A percentile compares a stretch with the other conserved stretches of the same genome.
Conservation (phyloP, 2,329 filamentous ascomycete species). For the Beauveria caledonica region DNA sequence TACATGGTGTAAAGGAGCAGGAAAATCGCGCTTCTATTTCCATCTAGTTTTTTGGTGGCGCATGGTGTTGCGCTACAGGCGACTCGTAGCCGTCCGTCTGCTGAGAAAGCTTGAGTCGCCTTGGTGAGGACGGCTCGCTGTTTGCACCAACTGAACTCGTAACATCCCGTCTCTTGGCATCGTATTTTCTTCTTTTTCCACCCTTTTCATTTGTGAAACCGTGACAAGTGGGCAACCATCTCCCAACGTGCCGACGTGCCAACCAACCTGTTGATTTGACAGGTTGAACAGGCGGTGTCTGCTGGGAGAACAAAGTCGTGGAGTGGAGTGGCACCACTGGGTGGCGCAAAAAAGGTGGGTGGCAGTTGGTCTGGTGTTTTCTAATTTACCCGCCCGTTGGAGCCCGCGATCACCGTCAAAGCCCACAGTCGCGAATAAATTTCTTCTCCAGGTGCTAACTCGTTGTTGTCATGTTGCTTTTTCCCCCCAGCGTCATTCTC, state of each 20-base stretch:
- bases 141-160: no score
- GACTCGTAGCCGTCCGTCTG: background rate
- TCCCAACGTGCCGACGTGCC: no score
- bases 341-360: background rate
- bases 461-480: background rate
- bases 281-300: background rate
- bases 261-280: background rate
- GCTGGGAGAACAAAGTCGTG: slow-evolving; percentile 1
- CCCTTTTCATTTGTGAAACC: background rate
- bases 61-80: background rate
- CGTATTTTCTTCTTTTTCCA: background rate
- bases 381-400: background rate
- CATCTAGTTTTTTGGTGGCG: background rate
- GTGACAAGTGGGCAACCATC: background rate
- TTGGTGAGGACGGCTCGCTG: no score
- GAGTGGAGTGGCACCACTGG: background rate
- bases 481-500: background rate
- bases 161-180: no score
- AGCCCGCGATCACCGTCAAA: slow-evolving; percentile 1
- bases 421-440: background rate
- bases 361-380: background rate
- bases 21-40: background rate
- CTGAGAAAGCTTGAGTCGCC: background rate
- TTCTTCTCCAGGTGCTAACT: background rate
- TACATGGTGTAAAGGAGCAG: background rate